phyloP scores from a whole-genome alignment of 257 asterid species.

The Gardenia jasminoides region DNA sequence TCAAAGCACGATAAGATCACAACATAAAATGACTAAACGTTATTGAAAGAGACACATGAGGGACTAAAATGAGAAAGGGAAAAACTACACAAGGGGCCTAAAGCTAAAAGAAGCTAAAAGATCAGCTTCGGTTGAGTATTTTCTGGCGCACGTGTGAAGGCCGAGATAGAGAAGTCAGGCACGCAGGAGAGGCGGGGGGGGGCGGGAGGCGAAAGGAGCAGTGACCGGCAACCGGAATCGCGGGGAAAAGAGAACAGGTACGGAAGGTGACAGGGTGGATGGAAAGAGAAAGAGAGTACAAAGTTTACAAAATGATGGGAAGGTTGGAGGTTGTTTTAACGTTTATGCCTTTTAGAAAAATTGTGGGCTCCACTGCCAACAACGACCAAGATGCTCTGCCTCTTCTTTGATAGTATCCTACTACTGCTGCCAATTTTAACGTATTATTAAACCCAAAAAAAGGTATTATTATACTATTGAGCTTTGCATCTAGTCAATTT shows the following conservation, averaged over 20 bases:
- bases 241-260: slow-evolving; percentile 19
- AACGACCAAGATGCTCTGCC: slow-evolving; percentile 18
- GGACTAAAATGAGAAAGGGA: neutral
- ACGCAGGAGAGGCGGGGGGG: neutral
- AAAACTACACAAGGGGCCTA: too few species aligned
- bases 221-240: slow-evolving; percentile 34
- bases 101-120: neutral
- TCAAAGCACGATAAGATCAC: neutral
- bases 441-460: neutral
- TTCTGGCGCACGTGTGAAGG: slow-evolving; percentile 8
- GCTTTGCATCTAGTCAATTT: too few species aligned
- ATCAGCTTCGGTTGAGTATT: neutral
- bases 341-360: slow-evolving; percentile 5
- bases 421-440: too few species aligned
- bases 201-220: neutral
- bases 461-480: too few species aligned
- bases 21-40: neutral
- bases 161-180: slow-evolving; percentile 4
- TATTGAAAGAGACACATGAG: neutral
- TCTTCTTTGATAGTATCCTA: too few species aligned
- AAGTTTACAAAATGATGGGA: slow-evolving; percentile 15
- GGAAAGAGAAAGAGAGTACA: neutral
- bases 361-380: slow-evolving; percentile 14
- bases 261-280: slow-evolving; percentile 35
- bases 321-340: slow-evolving; percentile 9